Base-by-base conservation (phyloP, 2,329 filamentous ascomycete genomes). In the Capronia epimyces region DNA sequence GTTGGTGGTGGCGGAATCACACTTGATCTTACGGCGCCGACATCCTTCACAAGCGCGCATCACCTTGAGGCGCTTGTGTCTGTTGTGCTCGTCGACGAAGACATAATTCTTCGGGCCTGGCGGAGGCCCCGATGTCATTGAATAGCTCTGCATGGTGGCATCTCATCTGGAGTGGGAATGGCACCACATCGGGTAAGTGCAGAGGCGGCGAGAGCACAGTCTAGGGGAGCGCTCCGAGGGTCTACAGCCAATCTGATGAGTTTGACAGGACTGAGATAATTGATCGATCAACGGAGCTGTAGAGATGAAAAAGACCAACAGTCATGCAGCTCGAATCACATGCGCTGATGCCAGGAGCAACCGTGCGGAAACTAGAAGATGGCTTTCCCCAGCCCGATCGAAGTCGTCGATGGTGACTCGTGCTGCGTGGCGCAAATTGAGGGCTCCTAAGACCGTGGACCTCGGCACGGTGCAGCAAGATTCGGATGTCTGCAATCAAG, bases 11-110 rank as follows among this genome's bases (percentile, higher is more conserved):
- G 91, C 91, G 46, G 91, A 89, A 73, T 97, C 93, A 72, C 91
- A 98, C 69, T 95, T 95, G 67, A 98, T 98, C 71, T 98, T 98
- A 64, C 91, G 82, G 70, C 89, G 84, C 56, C 91, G 81, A 66
- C 91, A 97, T 54, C 91, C 91, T 72, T 96, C 91, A 69, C 91
- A 97, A 50, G 91, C 93, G 75, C 93, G 84, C 89, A 95, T 96
- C 46, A 96, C 91, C 78, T 97, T 97, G 57, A 97, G 75, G 63
- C 91, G 82, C 72, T 97, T 97, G 71, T 97, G 93, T 58, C 93
- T 86, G 74, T 97, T 97, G 71, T 97, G 93, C 70, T 97, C 91
- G 70, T 97, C 91, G 51, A 97, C 93, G 66, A 97, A 97, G 63
- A 97, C 93, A 86, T 96, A 97, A 69, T 96, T 90, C 51, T 60